Base-by-base conservation (phyloP, 2,329 filamentous ascomycete genomes). In the Bipolaris gigantea region DNA sequence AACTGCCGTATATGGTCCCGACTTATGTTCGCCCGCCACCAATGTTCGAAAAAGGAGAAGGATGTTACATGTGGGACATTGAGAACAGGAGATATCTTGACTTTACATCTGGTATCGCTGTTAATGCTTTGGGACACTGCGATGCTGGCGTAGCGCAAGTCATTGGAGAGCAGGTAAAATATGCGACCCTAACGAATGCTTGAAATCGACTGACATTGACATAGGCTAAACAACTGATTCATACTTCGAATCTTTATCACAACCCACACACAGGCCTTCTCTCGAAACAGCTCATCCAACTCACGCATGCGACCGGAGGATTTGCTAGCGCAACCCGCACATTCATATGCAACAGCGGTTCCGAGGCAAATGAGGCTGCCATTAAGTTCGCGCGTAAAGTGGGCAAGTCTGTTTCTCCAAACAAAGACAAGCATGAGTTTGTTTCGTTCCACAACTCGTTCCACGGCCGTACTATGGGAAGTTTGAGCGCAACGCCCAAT, bases 351-450 rank as follows among this genome's bases (percentile, higher is more conserved):
- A 99, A 99, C 79, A 97, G 92, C 4, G 94, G 94, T 55, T 90
- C 89, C 56, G 94, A 99, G 78, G 94, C 94, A 71, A 99, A 99
- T 75, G 94, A 99, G 78, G 94, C 93, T 1, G 94, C 93, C 33
- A 89, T 99, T 74, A 99, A 99, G 76, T 97, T 99, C 69, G 89
- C 93, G 18, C 85, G 94, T 65, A 99, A 99, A 77, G 87, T 89
- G 19, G 92, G 92, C 65, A 93, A 93, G 75, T 79, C 85, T 9
- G 67, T 87, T 25, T 88, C 92, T 60, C 85, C 89, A 0, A 85
- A 85, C 0, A 88, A 89, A 43, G 60, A 64, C 44, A 96, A 97
- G 79, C 76, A 85, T 65, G 92, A 97, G 69, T 78, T 99, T 43
- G 90, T 97, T 47, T 96, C 91, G 15, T 99, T 97, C 80, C 79